Base-by-base conservation (phyloP, 1,139 yeast species). In the Schizosaccharomyces versatilis region DNA sequence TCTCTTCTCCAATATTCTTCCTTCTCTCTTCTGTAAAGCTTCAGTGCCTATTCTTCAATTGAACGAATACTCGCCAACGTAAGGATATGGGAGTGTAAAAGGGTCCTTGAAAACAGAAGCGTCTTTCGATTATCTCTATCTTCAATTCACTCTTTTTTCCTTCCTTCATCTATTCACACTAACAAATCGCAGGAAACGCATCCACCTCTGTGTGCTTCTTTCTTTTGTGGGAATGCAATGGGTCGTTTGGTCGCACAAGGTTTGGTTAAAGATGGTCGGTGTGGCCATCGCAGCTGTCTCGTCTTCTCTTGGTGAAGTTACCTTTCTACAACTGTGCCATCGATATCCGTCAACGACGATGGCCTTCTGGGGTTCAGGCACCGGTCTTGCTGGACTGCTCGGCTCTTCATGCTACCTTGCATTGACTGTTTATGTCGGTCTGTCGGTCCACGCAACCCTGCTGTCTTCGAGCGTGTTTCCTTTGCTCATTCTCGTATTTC, bases 381-480 rank as follows among this genome's bases (percentile, higher is more conserved):
- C 97, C 0, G 97, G 97, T 0, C 94, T 85, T 10, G 97, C 98
- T 0, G 97, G 97, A 0, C 67, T 88, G 2, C 74, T 78, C 19
- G 98, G 97, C 0, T 61, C 62, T 38, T 77, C 77, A 53, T 63
- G 71, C 7, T 80, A 73, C 60, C 61, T 80, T 67, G 61, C 75
- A 0, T 57, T 78, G 58, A 80, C 85, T 0, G 76, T 83, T 0
- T 70, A 79, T 66, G 54, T 78, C 14, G 67, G 73, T 2, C 55
- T 79, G 2, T 65, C 74, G 3, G 74, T 79, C 0, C 67, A 64
- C 19, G 58, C 68, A 1, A 65, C 81, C 0, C 66, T 81, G 53
- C 32, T 54, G 36, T 41, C 47, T 24, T 51, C 56, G 40, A 58
- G 63, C 53, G 41, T 64, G 19, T 58, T 62, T 52, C 82, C 83